Conservation (phyloP, 768 basidiomycete species). For the Termitomyces sp. region DNA sequence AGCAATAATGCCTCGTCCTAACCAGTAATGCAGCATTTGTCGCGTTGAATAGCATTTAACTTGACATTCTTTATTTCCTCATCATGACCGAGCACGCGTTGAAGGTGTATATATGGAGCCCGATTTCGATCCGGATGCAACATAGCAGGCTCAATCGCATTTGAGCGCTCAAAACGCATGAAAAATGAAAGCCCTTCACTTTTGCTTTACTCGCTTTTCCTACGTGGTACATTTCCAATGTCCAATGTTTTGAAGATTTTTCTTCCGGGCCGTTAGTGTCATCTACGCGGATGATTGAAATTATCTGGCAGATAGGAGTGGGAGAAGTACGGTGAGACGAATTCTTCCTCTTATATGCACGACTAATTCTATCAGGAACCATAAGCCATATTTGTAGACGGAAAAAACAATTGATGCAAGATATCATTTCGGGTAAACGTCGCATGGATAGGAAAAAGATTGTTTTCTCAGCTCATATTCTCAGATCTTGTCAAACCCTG, state of each 20-base stretch:
- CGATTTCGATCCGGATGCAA: not conserved
- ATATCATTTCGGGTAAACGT: no score
- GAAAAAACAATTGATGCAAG: no score
- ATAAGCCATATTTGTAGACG: not conserved
- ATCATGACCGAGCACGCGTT: not conserved
- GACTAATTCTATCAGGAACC: not conserved
- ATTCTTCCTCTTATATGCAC: not conserved
- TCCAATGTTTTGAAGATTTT: not conserved
- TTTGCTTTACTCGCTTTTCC: no score
- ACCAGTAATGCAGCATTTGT: not conserved
- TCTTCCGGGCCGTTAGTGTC: not conserved
- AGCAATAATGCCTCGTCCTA: not conserved
- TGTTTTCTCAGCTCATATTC: not conserved
- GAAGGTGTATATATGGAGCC: not conserved
- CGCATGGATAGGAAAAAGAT: no score
- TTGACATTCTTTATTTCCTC: not conserved
- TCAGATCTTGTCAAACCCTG: not conserved
- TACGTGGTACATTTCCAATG: not conserved
- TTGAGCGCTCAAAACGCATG: not conserved
- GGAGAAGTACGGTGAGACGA: not conserved
- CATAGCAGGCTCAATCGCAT: not conserved
- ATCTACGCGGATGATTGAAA: not conserved
- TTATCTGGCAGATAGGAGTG: not conserved
- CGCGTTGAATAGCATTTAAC: not conserved
- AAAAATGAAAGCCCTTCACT: not conserved